Conservation (phyloP, 305 asterid species). For the Fraxinus baroniana region DNA sequence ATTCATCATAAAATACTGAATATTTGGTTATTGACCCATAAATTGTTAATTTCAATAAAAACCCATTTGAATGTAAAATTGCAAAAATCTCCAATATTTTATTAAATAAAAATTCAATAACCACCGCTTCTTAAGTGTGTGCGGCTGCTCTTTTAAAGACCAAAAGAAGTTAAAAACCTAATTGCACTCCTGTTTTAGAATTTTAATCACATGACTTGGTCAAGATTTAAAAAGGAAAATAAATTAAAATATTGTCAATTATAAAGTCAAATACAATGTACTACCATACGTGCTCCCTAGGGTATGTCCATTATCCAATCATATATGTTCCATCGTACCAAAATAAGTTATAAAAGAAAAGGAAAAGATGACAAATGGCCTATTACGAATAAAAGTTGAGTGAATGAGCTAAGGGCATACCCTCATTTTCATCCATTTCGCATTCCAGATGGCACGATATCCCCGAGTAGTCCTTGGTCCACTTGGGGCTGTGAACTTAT, state of each 20-base stretch:
- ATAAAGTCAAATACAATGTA: background rate
- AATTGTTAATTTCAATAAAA: background rate
- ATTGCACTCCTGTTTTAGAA: too few relatives aligned
- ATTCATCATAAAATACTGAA: too few relatives aligned
- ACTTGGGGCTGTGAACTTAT: slow-evolving; percentile 20
- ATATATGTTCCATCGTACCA: background rate
- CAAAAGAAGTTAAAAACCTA: background rate
- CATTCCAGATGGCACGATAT: slow-evolving; percentile 70
- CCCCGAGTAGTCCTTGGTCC: slow-evolving; percentile 76
- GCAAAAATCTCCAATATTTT: background rate
- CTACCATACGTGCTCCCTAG: too few relatives aligned
- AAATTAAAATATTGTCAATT: background rate
- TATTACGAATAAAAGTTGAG: background rate
- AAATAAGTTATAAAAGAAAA: background rate
- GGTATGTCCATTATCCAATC: background rate
- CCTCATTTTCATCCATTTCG: slow-evolving; percentile 39
- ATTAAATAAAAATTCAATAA: too few relatives aligned
- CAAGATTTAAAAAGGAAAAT: background rate
- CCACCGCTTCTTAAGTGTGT: background rate
- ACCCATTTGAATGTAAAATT: background rate
- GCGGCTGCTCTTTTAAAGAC: background rate
- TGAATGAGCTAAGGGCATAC: slow-evolving; percentile 13
- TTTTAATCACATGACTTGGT: background rate
- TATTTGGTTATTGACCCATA: background rate
- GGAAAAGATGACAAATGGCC: background rate